Percentiles rank a stretch among this genome's conserved stretches.
phyloP scores from a whole-genome alignment of 108 stramenopile species.

The Pseudonitzschia pungens region DNA sequence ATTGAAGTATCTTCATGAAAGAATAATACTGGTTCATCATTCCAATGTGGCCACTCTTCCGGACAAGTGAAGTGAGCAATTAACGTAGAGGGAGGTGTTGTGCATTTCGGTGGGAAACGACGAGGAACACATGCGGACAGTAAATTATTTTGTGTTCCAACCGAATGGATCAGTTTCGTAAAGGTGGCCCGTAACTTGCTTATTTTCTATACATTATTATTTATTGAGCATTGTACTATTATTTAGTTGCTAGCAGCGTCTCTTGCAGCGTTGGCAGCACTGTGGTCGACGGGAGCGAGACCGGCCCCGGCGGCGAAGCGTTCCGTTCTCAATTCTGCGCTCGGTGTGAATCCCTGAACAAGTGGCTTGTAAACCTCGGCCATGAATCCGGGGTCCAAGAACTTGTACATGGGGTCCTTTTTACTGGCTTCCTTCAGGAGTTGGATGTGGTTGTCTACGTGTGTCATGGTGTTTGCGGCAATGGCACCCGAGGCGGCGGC shows the following conservation, averaged over 20 bases:
- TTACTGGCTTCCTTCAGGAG: constrained; percentile 74
- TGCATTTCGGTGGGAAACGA: too few species aligned
- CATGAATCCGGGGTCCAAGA: constrained; percentile 81
- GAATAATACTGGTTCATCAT: too few species aligned
- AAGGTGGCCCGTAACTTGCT: too few species aligned
- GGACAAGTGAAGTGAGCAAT: too few species aligned
- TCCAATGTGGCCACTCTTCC: too few species aligned
- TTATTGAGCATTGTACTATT: too few species aligned
- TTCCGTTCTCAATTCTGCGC: constrained; percentile 62
- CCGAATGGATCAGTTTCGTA: too few species aligned
- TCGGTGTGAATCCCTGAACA: constrained; percentile 80
- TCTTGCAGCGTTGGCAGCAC: neutral
- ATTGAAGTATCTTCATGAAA: too few species aligned
- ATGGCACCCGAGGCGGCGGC: constrained; percentile 95
- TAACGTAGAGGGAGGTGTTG: too few species aligned
- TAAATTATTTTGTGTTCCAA: too few species aligned
- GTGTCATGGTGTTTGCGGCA: constrained; percentile 82
- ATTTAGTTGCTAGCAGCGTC: neutral
- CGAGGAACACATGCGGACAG: too few species aligned
- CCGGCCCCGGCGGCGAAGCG: constrained; percentile 6
- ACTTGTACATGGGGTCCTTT: constrained; percentile 87
- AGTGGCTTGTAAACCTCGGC: constrained; percentile 80
- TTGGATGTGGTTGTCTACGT: constrained; percentile 81
- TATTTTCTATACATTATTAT: too few species aligned
- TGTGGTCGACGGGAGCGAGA: neutral